A percentile compares a stretch with the other conserved stretches of the same genome.
These are phyloP conservation scores for Pseudogymnoascus sp. DNA, from an alignment of 2,329 filamentous ascomycete genomes.

Conservation along the genomic window DNA sequence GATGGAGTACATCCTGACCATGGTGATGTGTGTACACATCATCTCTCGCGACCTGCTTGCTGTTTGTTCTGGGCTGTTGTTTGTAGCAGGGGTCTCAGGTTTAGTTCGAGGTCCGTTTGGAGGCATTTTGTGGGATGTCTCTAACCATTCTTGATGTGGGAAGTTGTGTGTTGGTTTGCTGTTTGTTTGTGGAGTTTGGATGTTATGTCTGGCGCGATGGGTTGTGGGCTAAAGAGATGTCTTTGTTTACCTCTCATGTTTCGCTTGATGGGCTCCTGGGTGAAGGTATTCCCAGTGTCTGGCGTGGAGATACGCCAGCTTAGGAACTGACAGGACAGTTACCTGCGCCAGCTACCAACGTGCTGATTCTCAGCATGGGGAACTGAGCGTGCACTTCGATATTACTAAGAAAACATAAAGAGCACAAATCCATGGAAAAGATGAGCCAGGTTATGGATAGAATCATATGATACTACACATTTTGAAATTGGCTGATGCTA, in stretches of 20 bases:
- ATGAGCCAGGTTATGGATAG: background rate
- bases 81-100: background rate
- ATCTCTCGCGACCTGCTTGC: background rate
- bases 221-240: background rate
- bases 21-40: conserved; percentile 57
- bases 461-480: background rate
- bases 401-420: background rate
- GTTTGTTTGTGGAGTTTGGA: background rate
- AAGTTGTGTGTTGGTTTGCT: background rate
- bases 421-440: background rate
- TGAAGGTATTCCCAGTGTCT: background rate
- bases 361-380: background rate
- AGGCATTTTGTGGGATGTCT: background rate
- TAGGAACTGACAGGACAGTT: background rate
- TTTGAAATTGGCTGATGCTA: background rate
- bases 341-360: background rate
- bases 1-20: conserved; percentile 54
- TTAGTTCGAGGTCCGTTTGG: background rate
- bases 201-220: background rate
- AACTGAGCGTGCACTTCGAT: background rate
- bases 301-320: background rate
- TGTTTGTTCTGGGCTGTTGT: background rate
- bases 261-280: background rate
- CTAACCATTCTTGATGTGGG: background rate
- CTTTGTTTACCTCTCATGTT: background rate